Percentiles rank a stretch among this genome's conserved stretches.
Conservation (phyloP, 192 early-diverging fungal species). For the Pecoramyces ruminantium region DNA sequence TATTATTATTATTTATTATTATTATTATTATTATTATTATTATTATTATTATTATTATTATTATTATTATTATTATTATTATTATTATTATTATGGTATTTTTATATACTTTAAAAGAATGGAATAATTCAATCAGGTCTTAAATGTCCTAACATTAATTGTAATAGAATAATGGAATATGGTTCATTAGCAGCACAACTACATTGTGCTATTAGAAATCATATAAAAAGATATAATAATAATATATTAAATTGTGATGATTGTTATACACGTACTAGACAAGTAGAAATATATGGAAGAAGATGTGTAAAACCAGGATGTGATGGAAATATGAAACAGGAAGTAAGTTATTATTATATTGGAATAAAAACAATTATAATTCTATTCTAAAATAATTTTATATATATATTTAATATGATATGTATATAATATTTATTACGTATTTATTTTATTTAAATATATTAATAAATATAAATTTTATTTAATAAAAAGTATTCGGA, state of each 20-base stretch:
- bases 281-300: conserved; percentile 47
- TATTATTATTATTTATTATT: too few species aligned
- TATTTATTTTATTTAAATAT: not conserved
- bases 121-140: conserved; percentile 3
- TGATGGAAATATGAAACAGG: conserved; percentile 37
- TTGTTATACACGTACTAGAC: conserved; percentile 46
- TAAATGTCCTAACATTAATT: conserved; percentile 40
- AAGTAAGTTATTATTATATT: conserved; percentile 22
- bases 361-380: not conserved
- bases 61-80: too few species aligned
- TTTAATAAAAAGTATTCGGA: conserved; percentile 41
- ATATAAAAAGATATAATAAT: conserved; percentile 58
- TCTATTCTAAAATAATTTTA: not conserved
- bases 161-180: conserved; percentile 17
- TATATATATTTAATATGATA: not conserved
- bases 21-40: too few species aligned
- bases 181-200: conserved; percentile 46
- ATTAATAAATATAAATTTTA: not conserved
- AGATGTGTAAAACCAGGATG: conserved; percentile 52
- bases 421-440: not conserved
- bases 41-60: too few species aligned
- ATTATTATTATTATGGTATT: conserved; percentile 12
- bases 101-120: conserved; percentile 13
- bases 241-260: conserved; percentile 68
- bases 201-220: conserved; percentile 33